Percentiles rank a stretch among this genome's conserved stretches.
phyloP scores from a whole-genome alignment of 75 land plant species.

The Sequoia sempervirens region DNA sequence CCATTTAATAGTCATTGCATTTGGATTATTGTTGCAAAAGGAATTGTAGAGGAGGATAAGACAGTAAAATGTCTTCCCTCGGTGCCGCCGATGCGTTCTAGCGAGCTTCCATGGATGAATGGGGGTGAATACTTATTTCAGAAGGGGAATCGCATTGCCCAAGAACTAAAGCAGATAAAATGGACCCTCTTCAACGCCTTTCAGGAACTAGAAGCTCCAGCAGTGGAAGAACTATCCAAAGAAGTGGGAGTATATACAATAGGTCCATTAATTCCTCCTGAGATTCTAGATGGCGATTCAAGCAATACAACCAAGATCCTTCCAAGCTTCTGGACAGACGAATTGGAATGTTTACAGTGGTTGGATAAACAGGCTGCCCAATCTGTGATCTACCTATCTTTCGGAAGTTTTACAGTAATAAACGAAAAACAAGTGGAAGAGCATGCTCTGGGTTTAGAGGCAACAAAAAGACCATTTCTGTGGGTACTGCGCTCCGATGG shows the following conservation, averaged over 20 bases:
- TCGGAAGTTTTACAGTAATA: not conserved
- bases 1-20: not conserved
- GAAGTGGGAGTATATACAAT: not conserved
- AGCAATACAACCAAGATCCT: not conserved
- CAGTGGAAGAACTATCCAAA: not conserved
- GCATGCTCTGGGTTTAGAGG: slow-evolving; percentile 5
- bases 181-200: not conserved
- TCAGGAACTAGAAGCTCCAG: not conserved
- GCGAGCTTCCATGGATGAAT: not conserved
- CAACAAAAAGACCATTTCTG: not conserved
- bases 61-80: not conserved
- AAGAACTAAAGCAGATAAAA: not conserved
- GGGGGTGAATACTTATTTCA: not conserved
- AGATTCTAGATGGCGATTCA: not conserved
- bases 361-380: not conserved
- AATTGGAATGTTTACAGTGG: not conserved
- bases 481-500: not conserved
- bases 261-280: not conserved
- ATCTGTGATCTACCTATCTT: slow-evolving; percentile 11
- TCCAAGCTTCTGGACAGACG: not conserved
- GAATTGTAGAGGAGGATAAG: not conserved
- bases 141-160: not conserved
- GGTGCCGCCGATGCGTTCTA: not conserved
- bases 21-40: not conserved
- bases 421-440: not conserved